Evolutionary conservation across 768 basidiomycete genomes (phyloP).

Genomic region (Auricularia sp.): DNA sequence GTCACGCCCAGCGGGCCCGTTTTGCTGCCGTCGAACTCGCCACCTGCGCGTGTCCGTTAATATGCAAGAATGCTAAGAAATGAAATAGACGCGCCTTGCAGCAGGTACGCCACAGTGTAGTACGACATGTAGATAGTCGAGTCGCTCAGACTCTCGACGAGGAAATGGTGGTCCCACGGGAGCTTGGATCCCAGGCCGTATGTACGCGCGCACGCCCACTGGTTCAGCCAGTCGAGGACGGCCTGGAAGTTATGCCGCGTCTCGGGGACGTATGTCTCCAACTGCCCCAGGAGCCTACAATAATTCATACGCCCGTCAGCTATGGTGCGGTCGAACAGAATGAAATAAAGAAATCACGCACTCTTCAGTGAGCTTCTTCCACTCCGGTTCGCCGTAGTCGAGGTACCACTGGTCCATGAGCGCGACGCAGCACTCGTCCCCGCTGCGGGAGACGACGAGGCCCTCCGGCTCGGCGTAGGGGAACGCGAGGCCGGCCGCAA

Average conservation of each 20-base stretch:
- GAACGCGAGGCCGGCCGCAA: constrained; percentile 66
- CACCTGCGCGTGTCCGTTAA: constrained; percentile 28
- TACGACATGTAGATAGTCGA: constrained; percentile 99
- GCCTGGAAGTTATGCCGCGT: constrained; percentile 88
- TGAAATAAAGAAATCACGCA: constrained; percentile 25
- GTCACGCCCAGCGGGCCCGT: constrained; percentile 78
- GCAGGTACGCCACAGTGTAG: constrained; percentile 85
- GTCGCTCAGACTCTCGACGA: constrained; percentile 94
- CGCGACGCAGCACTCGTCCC: constrained; percentile 97
- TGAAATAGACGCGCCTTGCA: constrained; percentile 52
- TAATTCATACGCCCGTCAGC: background rate
- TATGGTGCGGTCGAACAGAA: constrained; percentile 1
- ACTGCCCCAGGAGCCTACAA: constrained; percentile 59
- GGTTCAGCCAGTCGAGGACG: constrained; percentile 87
- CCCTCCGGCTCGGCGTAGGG: constrained; percentile 95
- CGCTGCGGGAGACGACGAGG: constrained; percentile 75
- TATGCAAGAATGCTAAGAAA: background rate
- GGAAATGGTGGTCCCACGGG: constrained; percentile 94
- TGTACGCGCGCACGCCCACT: constrained; percentile 98
- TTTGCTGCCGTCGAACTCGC: constrained; percentile 65
- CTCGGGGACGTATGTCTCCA: constrained; percentile 88
- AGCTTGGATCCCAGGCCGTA: constrained; percentile 92
- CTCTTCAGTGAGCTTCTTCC: constrained; percentile 81
- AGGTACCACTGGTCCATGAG: constrained; percentile 99
- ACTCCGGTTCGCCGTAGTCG: constrained; percentile 87